Percentiles rank a stretch among this genome's conserved stretches.
These are phyloP conservation scores for Fomitopsis betulina DNA, from an alignment of 1,284 basidiomycete species.

Conservation along the genomic window DNA sequence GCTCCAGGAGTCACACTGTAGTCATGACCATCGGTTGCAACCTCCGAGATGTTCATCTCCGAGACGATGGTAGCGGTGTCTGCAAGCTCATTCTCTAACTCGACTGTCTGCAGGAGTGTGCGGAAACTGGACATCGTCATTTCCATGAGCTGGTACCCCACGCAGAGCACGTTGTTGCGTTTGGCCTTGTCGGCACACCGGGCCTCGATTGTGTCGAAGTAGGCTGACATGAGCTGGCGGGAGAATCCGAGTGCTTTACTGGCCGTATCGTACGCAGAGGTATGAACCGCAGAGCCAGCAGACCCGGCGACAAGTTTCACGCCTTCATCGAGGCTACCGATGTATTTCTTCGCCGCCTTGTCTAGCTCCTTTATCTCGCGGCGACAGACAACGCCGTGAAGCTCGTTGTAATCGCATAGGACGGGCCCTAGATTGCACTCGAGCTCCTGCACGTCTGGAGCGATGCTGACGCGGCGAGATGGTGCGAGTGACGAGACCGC, in stretches of 20 bases:
- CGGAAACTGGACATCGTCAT: conserved; percentile 5
- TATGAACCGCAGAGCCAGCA: background rate
- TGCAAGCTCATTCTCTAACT: background rate
- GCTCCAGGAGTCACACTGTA: no score
- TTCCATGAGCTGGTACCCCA: conserved; percentile 6
- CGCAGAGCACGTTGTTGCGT: background rate
- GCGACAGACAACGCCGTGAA: background rate
- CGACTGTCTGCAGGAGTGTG: conserved; percentile 1
- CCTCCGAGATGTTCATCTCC: background rate
- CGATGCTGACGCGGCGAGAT: background rate
- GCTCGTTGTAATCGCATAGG: background rate
- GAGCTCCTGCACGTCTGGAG: background rate
- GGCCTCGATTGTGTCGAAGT: conserved; percentile 1
- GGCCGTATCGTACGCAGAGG: conserved; percentile 1
- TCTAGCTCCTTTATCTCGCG: background rate
- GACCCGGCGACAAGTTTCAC: background rate
- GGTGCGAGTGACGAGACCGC: background rate
- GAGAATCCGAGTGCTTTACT: background rate
- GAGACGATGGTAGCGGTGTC: background rate
- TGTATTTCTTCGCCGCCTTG: background rate
- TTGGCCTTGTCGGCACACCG: background rate
- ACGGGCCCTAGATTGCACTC: background rate
- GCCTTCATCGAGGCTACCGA: background rate
- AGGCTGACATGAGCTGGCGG: background rate
- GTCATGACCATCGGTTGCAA: background rate